Conservation (phyloP, 2,329 filamentous ascomycete genomes). For the Sarocladium kiliense region DNA sequence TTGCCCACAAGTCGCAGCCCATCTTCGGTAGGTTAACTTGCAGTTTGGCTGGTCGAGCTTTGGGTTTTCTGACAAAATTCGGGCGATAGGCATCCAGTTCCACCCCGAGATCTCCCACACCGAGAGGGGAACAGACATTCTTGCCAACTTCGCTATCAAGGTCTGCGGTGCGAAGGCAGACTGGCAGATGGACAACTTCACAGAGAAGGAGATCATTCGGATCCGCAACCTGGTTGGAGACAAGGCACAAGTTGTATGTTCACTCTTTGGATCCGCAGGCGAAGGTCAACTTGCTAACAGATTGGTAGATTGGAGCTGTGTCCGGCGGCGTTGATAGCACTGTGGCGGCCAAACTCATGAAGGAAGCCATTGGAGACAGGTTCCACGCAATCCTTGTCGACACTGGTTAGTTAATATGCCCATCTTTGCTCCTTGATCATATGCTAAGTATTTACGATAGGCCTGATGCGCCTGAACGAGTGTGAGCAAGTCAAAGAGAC, state of each 20-base stretch:
- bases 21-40: conserved; percentile 52
- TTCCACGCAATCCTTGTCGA: conserved; percentile 72
- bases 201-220: conserved; percentile 71
- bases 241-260: conserved; percentile 61
- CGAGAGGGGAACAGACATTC: conserved; percentile 60
- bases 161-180: conserved; percentile 74
- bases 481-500: conserved; percentile 76
- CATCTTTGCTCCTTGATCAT: conserved; percentile 12
- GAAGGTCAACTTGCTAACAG: neutral
- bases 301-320: conserved; percentile 40
- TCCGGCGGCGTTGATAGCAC: conserved; percentile 84
- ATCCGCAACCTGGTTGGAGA: conserved; percentile 80
- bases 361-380: conserved; percentile 76
- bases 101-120: conserved; percentile 73
- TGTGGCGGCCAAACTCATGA: conserved; percentile 81
- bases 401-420: conserved; percentile 49
- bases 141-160: conserved; percentile 77
- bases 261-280: conserved; percentile 12
- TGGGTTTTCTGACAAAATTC: conserved; percentile 10
- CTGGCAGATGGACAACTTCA: conserved; percentile 85
- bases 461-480: conserved; percentile 78
- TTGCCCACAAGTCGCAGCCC: conserved; percentile 64
- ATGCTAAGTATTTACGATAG: conserved; percentile 15
- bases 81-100: conserved; percentile 65
- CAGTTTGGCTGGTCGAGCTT: neutral